These are phyloP conservation scores for Gossypium australe DNA, from an alignment of 345 rosid genomes.

Conservation along the genomic window DNA sequence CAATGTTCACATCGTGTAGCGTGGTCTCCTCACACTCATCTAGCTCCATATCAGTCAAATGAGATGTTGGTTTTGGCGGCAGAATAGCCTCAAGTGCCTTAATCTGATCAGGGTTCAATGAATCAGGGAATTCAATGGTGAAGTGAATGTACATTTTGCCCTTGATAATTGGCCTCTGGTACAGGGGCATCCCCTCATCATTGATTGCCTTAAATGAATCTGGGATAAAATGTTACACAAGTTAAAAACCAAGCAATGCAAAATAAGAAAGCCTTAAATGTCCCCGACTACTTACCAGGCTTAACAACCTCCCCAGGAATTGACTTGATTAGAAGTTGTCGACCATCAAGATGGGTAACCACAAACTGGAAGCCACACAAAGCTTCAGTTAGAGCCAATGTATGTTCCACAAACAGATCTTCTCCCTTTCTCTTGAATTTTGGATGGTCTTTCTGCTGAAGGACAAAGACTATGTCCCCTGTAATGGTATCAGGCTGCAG, in stretches of 20 bases:
- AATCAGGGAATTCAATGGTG: neutral
- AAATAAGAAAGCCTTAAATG: too few relatives aligned
- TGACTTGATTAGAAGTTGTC: neutral
- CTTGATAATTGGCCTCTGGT: neutral
- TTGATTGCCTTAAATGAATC: neutral
- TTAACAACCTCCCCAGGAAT: neutral
- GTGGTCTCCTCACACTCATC: neutral
- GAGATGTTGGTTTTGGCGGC: neutral
- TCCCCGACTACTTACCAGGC: neutral
- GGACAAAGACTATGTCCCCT: neutral
- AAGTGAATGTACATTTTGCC: slow-evolving; percentile 1
- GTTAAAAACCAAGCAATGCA: neutral
- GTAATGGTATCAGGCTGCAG: neutral
- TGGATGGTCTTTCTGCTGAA: neutral
- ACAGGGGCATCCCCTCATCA: neutral
- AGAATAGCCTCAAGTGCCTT: neutral
- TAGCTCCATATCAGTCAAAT: neutral
- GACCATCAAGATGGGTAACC: neutral
- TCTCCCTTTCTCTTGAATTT: neutral
- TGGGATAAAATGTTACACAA: neutral
- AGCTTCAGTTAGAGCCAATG: neutral
- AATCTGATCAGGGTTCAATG: neutral
- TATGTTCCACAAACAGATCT: neutral
- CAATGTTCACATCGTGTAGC: neutral
- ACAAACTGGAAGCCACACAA: neutral